Evolutionary conservation across 441 rosid genomes (phyloP), one percentile per base, ranked within the genome.

Genomic region (Pelargonium myrrhifolium): DNA sequence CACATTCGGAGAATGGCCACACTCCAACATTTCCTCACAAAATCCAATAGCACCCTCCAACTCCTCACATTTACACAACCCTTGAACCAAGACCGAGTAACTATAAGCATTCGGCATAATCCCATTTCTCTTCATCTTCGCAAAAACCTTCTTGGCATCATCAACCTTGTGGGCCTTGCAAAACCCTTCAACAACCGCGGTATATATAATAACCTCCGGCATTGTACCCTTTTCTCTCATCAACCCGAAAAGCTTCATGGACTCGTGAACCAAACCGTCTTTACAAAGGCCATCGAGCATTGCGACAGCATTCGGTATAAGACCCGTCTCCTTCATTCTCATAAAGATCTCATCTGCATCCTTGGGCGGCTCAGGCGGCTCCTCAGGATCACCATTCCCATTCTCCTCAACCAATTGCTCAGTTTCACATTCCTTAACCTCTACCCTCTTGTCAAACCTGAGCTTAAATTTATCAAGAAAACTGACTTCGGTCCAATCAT

Each of bases 241-340:
- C 66, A 71, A 59, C 39, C 85, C 88, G 11, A 94, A 94, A 31
- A 92, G 93, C 73, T 92, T 89, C 97, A 94, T 80, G 11, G 97
- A 98, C 72, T 92, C 98, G 15, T 86, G 90, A 31, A 86, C 81
- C 28, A 94, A 93, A 3, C 98, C 97, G 65, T 94, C 96, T 76
- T 89, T 94, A 80, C 94, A 94, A 11, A 92, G 88, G 0, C 98
- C 98, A 63, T 94, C 99, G 31, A 94, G 96, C 97, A 94, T 94
- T 9, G 94, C 87, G 5, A 94, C 94, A 0, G 96, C 97, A 71
- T 83, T 94, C 2, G 93, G 98, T 55, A 89, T 86, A 5, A 92
- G 85, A 64, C 97, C 97, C 3, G 90, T 86, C 81, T 88, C 93
- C 78, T 92, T 94, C 96, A 92, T 90, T 69, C 82, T 83, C 83